Conservation (phyloP, 2,329 filamentous ascomycete species). For the Penicillium thymicola region DNA sequence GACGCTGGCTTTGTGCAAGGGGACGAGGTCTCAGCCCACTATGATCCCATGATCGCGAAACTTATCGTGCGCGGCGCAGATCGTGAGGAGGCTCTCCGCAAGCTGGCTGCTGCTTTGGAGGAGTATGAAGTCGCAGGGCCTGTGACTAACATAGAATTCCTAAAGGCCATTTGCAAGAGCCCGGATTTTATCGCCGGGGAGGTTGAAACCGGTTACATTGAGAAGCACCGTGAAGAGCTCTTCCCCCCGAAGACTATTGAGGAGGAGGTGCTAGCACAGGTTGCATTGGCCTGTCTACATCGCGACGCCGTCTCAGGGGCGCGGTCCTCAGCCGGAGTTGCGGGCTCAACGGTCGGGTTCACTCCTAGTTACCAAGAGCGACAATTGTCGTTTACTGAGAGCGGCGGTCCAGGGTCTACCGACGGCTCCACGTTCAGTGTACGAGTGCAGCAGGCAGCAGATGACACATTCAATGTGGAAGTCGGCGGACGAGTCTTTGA, state of each 20-base stretch:
- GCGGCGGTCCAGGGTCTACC: slow-evolving; percentile 43
- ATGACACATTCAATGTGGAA: slow-evolving; percentile 49
- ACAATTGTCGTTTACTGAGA: slow-evolving; percentile 55
- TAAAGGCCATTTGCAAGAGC: slow-evolving; percentile 81
- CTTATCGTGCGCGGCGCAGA: slow-evolving; percentile 83
- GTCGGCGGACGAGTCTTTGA: slow-evolving; percentile 40
- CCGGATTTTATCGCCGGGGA: slow-evolving; percentile 79
- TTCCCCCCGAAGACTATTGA: slow-evolving; percentile 63
- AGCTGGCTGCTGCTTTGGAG: slow-evolving; percentile 73
- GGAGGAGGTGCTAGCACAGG: slow-evolving; percentile 79
- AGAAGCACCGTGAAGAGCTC: slow-evolving; percentile 77
- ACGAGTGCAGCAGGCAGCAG: slow-evolving; percentile 51
- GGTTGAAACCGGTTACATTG: slow-evolving; percentile 95
- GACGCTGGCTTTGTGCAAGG: slow-evolving; percentile 91
- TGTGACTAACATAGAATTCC: slow-evolving; percentile 93
- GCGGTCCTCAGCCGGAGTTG: slow-evolving; percentile 25
- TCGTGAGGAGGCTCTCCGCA: slow-evolving; percentile 76
- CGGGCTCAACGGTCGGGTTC: slow-evolving; percentile 53
- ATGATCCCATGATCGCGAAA: slow-evolving; percentile 99
- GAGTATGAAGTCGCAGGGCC: slow-evolving; percentile 91
- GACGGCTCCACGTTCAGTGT: slow-evolving; percentile 44
- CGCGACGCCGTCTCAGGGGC: slow-evolving; percentile 39
- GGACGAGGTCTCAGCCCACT: slow-evolving; percentile 88
- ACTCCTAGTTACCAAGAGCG: slow-evolving; percentile 62
- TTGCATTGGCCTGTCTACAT: slow-evolving; percentile 70